phyloP scores from a whole-genome alignment of 1,284 basidiomycete genomes.

The Trichosporon inkin region DNA sequence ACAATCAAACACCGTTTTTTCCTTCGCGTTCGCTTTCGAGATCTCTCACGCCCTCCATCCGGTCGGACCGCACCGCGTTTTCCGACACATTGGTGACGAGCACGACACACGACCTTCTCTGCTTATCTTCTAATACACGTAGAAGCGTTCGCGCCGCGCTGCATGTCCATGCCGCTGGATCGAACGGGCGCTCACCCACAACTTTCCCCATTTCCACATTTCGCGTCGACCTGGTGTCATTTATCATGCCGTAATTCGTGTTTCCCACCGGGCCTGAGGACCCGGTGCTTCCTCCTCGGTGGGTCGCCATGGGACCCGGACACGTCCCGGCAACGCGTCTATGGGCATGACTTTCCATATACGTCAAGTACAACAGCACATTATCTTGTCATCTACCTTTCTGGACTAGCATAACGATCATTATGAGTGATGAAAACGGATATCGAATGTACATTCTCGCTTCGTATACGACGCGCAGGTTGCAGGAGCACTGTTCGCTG shows the following conservation, averaged over 20 bases:
- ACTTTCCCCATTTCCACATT: neutral
- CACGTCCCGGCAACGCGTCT: no score
- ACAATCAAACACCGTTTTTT: neutral
- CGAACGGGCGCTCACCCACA: neutral
- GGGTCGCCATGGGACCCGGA: neutral
- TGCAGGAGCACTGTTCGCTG: no score
- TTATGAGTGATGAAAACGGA: conserved; percentile 4
- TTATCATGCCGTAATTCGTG: conserved; percentile 1
- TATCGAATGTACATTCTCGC: conserved; percentile 1
- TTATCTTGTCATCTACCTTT: neutral
- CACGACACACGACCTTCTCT: neutral
- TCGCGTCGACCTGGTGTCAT: conserved; percentile 7
- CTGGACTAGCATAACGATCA: conserved; percentile 8
- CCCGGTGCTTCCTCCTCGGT: neutral
- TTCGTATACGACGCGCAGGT: no score
- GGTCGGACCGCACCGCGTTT: neutral
- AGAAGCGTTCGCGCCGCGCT: neutral
- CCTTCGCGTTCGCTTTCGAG: neutral
- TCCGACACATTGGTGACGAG: neutral
- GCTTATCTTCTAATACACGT: neutral
- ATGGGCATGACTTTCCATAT: neutral
- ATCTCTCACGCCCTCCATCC: neutral
- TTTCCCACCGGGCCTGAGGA: neutral
- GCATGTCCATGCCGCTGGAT: neutral
- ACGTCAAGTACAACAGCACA: neutral